Conservation (phyloP, 2,329 filamentous ascomycete species). For the Pseudogymnoascus sp. region DNA sequence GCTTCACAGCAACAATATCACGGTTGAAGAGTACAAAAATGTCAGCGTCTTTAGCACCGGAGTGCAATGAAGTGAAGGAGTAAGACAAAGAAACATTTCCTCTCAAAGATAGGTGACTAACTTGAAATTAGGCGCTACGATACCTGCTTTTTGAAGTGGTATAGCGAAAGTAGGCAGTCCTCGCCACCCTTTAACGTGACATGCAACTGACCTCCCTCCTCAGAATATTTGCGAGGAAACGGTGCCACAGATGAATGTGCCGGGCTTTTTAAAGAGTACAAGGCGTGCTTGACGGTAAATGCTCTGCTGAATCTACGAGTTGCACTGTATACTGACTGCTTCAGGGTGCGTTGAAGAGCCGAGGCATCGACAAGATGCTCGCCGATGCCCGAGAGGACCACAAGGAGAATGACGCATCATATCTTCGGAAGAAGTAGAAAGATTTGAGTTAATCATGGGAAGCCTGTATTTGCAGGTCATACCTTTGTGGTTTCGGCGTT, state of each 20-base stretch:
- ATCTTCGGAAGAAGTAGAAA: conserved; percentile 42
- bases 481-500: neutral
- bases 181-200: conserved; percentile 15
- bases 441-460: neutral
- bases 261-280: conserved; percentile 79
- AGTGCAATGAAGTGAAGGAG: conserved; percentile 96
- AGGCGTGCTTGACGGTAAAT: conserved; percentile 69
- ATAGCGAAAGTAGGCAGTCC: conserved; percentile 75
- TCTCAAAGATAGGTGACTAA: conserved; percentile 13
- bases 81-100: conserved; percentile 36
- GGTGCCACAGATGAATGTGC: conserved; percentile 79
- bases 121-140: conserved; percentile 67
- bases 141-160: conserved; percentile 97
- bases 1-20: conserved; percentile 1
- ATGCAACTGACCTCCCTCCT: conserved; percentile 12
- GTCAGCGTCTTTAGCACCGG: conserved; percentile 89
- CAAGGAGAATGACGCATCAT: conserved; percentile 72
- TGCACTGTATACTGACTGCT: neutral
- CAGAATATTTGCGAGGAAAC: conserved; percentile 83
- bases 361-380: conserved; percentile 87
- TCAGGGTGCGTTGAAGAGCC: conserved; percentile 76
- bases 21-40: conserved; percentile 39
- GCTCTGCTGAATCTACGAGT: conserved; percentile 9
- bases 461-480: neutral
- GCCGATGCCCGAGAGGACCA: conserved; percentile 86